phyloP scores from a whole-genome alignment of 441 rosid genomes.

The Aleurites moluccanus region DNA sequence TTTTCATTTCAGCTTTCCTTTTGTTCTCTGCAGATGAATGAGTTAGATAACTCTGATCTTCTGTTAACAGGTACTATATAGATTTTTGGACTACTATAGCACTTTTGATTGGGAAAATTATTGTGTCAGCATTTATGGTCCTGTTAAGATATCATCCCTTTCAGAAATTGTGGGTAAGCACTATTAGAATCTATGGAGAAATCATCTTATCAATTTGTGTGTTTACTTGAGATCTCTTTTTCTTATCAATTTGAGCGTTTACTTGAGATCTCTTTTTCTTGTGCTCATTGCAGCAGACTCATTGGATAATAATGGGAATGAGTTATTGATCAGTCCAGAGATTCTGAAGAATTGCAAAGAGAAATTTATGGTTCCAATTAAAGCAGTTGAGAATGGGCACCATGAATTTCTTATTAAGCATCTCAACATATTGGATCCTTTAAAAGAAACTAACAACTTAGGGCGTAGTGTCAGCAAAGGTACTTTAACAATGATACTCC shows the following conservation, averaged over 20 bases:
- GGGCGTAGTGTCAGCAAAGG: conserved; percentile 93
- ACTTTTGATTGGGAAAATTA: conserved; percentile 81
- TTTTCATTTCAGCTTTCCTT: conserved; percentile 21
- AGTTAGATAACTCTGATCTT: conserved; percentile 16
- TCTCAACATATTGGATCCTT: conserved; percentile 87
- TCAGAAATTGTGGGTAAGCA: conserved; percentile 54
- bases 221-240: no score
- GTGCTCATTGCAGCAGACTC: conserved; percentile 36
- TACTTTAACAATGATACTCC: conserved; percentile 25
- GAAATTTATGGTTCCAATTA: conserved; percentile 43
- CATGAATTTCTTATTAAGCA: conserved; percentile 55
- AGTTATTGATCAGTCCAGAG: conserved; percentile 56
- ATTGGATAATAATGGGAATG: conserved; percentile 39
- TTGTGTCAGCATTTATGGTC: conserved; percentile 62
- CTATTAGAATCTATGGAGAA: conserved; percentile 15
- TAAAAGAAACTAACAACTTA: conserved; percentile 78
- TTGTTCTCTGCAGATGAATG: conserved; percentile 19
- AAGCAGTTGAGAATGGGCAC: conserved; percentile 36
- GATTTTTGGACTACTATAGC: conserved; percentile 81
- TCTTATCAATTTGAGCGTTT: conserved; percentile 2
- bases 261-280: conserved; percentile 17
- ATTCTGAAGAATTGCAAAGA: conserved; percentile 51
- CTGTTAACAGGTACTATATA: conserved; percentile 63
- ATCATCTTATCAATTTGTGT: conserved; percentile 24
- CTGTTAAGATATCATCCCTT: conserved; percentile 54